Conservation (phyloP, 352 stramenopile genomes). For the Phytopythium mirpurense region DNA sequence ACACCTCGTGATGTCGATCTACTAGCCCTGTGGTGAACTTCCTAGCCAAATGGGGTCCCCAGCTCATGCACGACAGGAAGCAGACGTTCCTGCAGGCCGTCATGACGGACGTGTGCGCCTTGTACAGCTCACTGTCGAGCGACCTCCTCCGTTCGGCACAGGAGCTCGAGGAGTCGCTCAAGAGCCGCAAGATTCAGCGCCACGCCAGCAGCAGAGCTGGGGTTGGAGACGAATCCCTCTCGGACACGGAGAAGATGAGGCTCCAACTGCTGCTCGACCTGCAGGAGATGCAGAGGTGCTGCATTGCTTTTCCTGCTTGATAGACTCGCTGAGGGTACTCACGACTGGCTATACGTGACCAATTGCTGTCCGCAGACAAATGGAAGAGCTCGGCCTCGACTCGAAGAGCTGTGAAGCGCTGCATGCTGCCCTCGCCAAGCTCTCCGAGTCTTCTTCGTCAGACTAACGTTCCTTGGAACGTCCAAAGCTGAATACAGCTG, state of each 20-base stretch:
- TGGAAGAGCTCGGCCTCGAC: conserved; percentile 38
- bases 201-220: conserved; percentile 21
- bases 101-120: conserved; percentile 46
- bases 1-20: conserved; percentile 2
- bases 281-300: conserved; percentile 59
- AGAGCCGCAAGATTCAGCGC: conserved; percentile 81
- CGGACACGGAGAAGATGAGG: conserved; percentile 85
- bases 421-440: conserved; percentile 17
- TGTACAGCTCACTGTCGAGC: conserved; percentile 60
- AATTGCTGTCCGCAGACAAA: conserved; percentile 29
- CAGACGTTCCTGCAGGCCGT: conserved; percentile 50
- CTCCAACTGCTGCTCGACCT: conserved; percentile 75
- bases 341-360: background rate
- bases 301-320: background rate
- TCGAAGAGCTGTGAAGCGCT: conserved; percentile 26
- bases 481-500: background rate
- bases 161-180: conserved; percentile 85
- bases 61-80: conserved; percentile 35
- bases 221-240: conserved; percentile 25
- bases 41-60: conserved; percentile 59
- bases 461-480: conserved; percentile 2
- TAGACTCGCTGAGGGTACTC: background rate
- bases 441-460: conserved; percentile 17
- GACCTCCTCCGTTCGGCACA: conserved; percentile 72
- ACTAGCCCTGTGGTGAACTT: conserved; percentile 64